phyloP scores from a whole-genome alignment of 202 grass and related monocot genomes.

The Setaria viridis region DNA sequence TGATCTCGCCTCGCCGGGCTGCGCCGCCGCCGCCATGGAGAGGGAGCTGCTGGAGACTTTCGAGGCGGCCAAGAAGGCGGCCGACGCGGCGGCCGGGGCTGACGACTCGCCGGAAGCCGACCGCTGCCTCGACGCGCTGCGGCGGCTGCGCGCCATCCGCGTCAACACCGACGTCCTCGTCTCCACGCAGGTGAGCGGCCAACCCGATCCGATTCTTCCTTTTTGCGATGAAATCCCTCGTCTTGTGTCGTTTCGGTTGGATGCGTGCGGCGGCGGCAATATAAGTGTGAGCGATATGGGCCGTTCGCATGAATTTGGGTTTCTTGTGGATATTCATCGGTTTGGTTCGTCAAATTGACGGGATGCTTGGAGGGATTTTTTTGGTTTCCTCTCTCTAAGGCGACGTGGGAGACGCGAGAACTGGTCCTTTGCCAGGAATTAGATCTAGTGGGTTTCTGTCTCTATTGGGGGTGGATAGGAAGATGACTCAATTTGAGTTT shows the following conservation, averaged over 20 bases:
- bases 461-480: not conserved
- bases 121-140: constrained; percentile 86
- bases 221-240: not conserved
- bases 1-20: constrained; percentile 19
- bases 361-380: not conserved
- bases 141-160: constrained; percentile 63
- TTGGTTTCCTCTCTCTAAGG: not conserved
- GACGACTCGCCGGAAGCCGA: constrained; percentile 69
- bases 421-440: constrained; percentile 16
- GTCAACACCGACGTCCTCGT: constrained; percentile 89
- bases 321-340: not conserved
- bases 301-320: constrained; percentile 6
- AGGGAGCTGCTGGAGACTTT: constrained; percentile 89
- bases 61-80: constrained; percentile 91
- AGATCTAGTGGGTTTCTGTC: constrained; percentile 37
- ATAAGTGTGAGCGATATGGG: not conserved
- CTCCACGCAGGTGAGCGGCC: constrained; percentile 75
- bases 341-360: not conserved
- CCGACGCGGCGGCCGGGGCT: constrained; percentile 57
- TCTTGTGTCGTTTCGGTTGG: not conserved
- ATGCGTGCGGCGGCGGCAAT: constrained; percentile 32
- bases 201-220: not conserved
- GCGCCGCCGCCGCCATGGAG: constrained; percentile 55
- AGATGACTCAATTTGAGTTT: not conserved
- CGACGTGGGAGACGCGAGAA: not conserved